Conservation (phyloP, 495 filamentous ascomycete genomes). For the Amphirosellinia nigrospora region DNA sequence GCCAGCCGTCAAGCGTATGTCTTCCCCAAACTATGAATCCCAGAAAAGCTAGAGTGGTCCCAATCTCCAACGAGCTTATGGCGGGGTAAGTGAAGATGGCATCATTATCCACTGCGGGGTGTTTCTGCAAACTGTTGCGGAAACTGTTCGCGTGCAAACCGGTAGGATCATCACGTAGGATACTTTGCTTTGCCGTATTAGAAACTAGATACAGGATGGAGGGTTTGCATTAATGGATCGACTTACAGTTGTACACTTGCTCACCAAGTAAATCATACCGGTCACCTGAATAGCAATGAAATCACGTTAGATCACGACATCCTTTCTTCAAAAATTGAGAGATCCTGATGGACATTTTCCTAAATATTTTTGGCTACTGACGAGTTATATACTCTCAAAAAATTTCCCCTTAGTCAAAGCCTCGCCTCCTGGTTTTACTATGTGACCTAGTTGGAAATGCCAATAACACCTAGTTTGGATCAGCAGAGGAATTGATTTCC, state of each 20-base stretch:
- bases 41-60: not conserved
- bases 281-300: not conserved
- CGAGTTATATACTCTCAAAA: constrained; percentile 25
- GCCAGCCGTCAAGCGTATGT: not conserved
- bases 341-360: not conserved
- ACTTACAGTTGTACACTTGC: not conserved
- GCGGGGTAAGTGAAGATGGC: constrained; percentile 19
- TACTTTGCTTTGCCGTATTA: not conserved
- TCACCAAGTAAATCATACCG: not conserved
- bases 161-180: not conserved
- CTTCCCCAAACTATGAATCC: not conserved
- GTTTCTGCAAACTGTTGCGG: not conserved
- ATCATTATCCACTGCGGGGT: constrained; percentile 16
- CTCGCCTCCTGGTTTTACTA: constrained; percentile 10
- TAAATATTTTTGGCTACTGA: constrained; percentile 19
- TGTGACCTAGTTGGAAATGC: constrained; percentile 67
- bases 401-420: constrained; percentile 18
- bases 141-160: not conserved
- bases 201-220: not conserved
- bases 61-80: not conserved
- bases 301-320: not conserved
- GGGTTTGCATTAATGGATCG: not conserved
- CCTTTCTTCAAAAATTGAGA: not conserved
- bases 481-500: constrained; percentile 13
- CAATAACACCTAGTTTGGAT: constrained; percentile 73